A percentile compares a stretch with the other conserved stretches of the same genome.
These are phyloP conservation scores for Asterophora lycoperdoides DNA, from an alignment of 768 basidiomycete genomes.

Conservation along the genomic window DNA sequence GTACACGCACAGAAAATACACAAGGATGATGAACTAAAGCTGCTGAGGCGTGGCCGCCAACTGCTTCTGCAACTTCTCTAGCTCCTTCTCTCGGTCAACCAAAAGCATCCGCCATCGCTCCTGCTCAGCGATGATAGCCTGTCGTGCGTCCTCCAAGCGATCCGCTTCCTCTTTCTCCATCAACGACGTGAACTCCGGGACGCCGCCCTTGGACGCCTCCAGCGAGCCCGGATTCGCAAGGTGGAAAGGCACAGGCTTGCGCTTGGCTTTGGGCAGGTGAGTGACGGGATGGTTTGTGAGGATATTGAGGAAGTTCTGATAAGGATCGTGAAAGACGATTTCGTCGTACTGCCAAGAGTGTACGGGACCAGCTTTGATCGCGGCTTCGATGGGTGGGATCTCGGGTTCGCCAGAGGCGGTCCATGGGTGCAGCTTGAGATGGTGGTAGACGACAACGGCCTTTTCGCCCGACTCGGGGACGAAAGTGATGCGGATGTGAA, in stretches of 20 bases:
- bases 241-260: conserved; percentile 69
- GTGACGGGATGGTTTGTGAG: conserved; percentile 83
- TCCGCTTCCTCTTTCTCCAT: conserved; percentile 90
- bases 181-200: conserved; percentile 77
- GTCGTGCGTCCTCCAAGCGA: conserved; percentile 71
- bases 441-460: conserved; percentile 80
- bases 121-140: conserved; percentile 68
- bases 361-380: conserved; percentile 70
- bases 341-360: conserved; percentile 99
- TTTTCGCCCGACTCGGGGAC: conserved; percentile 89
- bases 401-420: conserved; percentile 57
- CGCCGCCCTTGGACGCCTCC: conserved; percentile 60
- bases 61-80: conserved; percentile 64
- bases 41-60: conserved; percentile 25
- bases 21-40: background rate
- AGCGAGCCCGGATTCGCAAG: conserved; percentile 57
- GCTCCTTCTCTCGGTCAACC: conserved; percentile 79
- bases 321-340: conserved; percentile 93
- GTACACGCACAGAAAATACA: conserved; percentile 11
- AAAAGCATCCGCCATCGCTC: conserved; percentile 65
- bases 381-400: conserved; percentile 62
- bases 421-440: conserved; percentile 95
- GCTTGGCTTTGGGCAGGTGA: conserved; percentile 60
- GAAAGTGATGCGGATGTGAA: conserved; percentile 89
- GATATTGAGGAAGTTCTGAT: conserved; percentile 76